Conservation (phyloP, 2,329 filamentous ascomycete species). For the Tolypocladium inflatum region DNA sequence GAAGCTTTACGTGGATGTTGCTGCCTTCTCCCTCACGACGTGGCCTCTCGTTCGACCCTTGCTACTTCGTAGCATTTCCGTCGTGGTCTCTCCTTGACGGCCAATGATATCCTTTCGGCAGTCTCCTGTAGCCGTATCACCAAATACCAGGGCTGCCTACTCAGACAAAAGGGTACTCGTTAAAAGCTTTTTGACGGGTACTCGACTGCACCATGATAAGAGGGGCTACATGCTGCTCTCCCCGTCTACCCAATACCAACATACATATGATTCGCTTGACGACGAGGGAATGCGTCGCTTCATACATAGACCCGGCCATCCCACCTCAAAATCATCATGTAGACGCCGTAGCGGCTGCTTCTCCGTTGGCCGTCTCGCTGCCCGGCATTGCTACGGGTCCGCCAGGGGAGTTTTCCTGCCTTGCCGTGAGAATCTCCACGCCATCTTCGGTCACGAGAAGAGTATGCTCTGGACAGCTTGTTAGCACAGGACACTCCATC, state of each 20-base stretch:
- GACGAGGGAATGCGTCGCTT: neutral
- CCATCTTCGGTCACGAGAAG: slow-evolving; percentile 75
- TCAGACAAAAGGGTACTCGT: neutral
- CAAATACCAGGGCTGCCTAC: neutral
- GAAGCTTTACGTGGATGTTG: neutral
- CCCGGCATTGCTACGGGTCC: slow-evolving; percentile 34
- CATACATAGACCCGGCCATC: neutral
- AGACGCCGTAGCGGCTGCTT: neutral
- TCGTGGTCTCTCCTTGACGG: neutral
- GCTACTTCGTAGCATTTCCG: no score
- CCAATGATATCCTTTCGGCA: neutral
- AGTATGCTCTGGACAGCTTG: slow-evolving; percentile 55
- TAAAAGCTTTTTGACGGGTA: neutral
- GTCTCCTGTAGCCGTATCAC: neutral
- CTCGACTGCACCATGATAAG: neutral
- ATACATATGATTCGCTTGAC: neutral
- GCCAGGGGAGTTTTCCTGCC: slow-evolving; percentile 63
- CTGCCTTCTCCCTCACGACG: neutral
- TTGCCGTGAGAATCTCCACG: slow-evolving; percentile 71
- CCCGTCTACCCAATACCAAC: neutral
- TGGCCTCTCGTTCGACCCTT: neutral
- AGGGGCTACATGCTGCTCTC: neutral
- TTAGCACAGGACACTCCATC: slow-evolving; percentile 10
- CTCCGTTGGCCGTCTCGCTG: neutral
- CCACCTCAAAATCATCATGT: neutral